Base-by-base conservation (phyloP, 202 grass and related monocot genomes). In the Panicum hallii region DNA sequence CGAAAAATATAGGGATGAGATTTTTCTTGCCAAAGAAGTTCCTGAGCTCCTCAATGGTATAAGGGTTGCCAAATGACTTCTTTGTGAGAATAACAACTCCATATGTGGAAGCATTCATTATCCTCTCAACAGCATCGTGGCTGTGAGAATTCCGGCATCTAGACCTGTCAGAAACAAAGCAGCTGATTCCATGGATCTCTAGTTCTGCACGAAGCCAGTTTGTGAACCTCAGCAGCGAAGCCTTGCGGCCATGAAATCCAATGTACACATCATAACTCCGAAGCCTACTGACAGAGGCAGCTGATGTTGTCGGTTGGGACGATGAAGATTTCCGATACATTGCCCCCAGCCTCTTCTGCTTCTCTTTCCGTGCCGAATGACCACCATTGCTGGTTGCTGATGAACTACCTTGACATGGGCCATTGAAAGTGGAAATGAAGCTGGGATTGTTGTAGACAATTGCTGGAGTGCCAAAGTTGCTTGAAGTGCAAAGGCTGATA, bases 101-200 rank as follows among this genome's bases (percentile, higher is more conserved):
- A 83, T 94, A 99, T 17, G 91, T 89, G 63, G 88, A 93, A 74
- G 91, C 82, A 88, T 99, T 96, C 97, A 99, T 99, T 79, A 96
- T 91, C 88, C 87, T 92, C 82, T 96, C 97, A 4, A 96, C 91
- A 63, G 90, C 68, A 78, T 89, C 81, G 7, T 89, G 91, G 82
- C 90, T 94, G 83, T 85, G 90, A 50, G 97, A 91, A 89, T 86
- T 92, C 56, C 82, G 82, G 85, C 93, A 99, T 60, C 90, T 92
- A 53, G 97, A 89, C 78, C 97, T 82, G 58, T 96, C 97, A 55
- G 91, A 96, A 62, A 92, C 85, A 84, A 96, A 99, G 74, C 91
- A 99, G 68, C 97, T 99, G 61, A 99, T 99, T 60, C 97, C 97
- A 66, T 96, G 97, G 75, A 89, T 91, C 82, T 99, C 97, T 74